A percentile compares a stretch with the other conserved stretches of the same genome.
phyloP scores from a whole-genome alignment of 1,139 yeast genomes.

The Magnusiomyces sp. region DNA sequence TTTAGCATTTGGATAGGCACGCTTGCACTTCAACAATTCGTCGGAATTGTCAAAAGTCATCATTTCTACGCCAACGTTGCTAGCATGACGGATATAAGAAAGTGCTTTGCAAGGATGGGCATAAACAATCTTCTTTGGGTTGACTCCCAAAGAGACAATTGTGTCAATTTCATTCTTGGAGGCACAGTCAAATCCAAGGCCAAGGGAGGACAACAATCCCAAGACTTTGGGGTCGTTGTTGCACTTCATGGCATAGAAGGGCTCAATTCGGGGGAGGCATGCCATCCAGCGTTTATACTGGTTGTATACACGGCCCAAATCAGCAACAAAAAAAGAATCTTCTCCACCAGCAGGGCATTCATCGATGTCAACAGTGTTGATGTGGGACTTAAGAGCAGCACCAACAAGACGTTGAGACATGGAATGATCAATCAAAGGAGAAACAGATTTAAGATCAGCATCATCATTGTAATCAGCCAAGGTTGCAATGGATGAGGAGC shows the following conservation, averaged over 20 bases:
- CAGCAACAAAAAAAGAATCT: constrained; percentile 84
- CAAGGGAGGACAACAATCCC: constrained; percentile 47
- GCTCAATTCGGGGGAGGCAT: constrained; percentile 64
- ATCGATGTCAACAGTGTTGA: constrained; percentile 43
- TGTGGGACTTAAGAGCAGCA: constrained; percentile 20
- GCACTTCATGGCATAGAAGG: constrained; percentile 91
- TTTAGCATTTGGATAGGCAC: constrained; percentile 59
- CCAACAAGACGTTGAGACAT: constrained; percentile 21
- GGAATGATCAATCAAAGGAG: too few relatives aligned
- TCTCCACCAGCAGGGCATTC: constrained; percentile 70
- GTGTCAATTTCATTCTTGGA: constrained; percentile 74
- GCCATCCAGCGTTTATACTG: constrained; percentile 54
- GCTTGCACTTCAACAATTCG: constrained; percentile 67
- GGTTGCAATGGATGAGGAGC: too few relatives aligned
- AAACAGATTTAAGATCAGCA: constrained; percentile 9
- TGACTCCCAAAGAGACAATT: constrained; percentile 54
- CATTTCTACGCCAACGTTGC: constrained; percentile 44
- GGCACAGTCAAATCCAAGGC: constrained; percentile 89
- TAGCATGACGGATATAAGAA: constrained; percentile 70
- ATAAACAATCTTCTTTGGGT: constrained; percentile 63
- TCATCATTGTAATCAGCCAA: too few relatives aligned
- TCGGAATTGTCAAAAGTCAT: constrained; percentile 89
- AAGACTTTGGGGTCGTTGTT: constrained; percentile 65
- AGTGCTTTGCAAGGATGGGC: constrained; percentile 92
- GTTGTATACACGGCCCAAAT: constrained; percentile 61